Evolutionary conservation across 2,329 filamentous ascomycete species (phyloP), one percentile per base, ranked within the genome.

Genomic region (Metarhizium anisopliae): DNA sequence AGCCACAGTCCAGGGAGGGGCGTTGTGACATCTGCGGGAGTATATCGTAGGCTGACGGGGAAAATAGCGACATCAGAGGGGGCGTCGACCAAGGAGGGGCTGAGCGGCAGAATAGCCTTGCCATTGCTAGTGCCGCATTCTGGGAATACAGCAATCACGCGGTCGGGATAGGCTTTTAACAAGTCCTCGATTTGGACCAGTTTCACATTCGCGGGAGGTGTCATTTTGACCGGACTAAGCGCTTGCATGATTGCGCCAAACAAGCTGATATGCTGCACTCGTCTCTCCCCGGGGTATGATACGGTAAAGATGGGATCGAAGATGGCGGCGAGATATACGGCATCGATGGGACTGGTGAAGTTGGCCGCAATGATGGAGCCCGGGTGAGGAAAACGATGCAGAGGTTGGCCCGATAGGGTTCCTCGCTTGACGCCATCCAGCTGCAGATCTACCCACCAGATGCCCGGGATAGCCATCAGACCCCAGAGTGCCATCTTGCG

Each of bases 361-460:
- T 90, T 94, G 53, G 89, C 87, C 51, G 90, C 92, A 64, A 99
- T 94, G 63, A 99, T 79, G 55, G 86, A 88, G 50, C 88, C 84
- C 4, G 86, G 83, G 55, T 87, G 83, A 1, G 94, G 94, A 18
- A 97, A 83, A 45, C 90, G 84, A 58, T 85, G 78, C 56, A 79
- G 75, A 43, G 87, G 85, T 64, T 91, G 85, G 65, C 87, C 85
- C 50, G 87, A 85, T 36, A 95, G 77, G 30, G 87, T 92, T 74
- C 94, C 94, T 74, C 91, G 89, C 73, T 90, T 92, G 54, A 99
- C 94, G 57, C 93, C 93, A 69, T 99, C 94, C 61, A 99, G 90
- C 71, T 96, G 93, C n/a, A 99, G 77, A 72, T 99, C 94, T 56
- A 96, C 86, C 93, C 93, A 97, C 91, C 92, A 97, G 56, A 99